Evolutionary conservation across 2,329 filamentous ascomycete genomes (phyloP).

Genomic region (Aciculosporium take): DNA sequence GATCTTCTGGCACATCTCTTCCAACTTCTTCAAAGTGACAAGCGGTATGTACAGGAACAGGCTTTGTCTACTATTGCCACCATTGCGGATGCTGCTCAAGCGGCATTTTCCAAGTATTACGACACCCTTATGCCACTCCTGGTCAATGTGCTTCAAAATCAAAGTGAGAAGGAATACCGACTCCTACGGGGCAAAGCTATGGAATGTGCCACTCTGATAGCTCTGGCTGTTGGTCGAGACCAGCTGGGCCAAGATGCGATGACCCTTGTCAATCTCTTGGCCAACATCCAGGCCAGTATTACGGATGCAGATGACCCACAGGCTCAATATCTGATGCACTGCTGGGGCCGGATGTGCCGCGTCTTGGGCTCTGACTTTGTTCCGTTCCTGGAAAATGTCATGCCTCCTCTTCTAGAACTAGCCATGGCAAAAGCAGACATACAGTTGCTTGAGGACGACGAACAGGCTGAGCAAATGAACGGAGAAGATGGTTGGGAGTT

Average conservation of each 20-base stretch:
- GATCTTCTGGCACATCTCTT: slow-evolving; percentile 74
- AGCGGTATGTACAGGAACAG: slow-evolving; percentile 95
- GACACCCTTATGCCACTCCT: slow-evolving; percentile 89
- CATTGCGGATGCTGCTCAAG: slow-evolving; percentile 94
- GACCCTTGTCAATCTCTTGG: slow-evolving; percentile 74
- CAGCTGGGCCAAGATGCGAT: slow-evolving; percentile 79
- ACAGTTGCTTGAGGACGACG: slow-evolving; percentile 86
- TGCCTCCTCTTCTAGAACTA: slow-evolving; percentile 82
- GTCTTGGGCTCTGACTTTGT: slow-evolving; percentile 84
- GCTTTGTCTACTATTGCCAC: slow-evolving; percentile 95
- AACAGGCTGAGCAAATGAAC: slow-evolving; percentile 82
- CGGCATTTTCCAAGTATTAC: slow-evolving; percentile 90
- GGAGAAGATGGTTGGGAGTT: slow-evolving; percentile 97
- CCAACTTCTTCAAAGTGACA: slow-evolving; percentile 75
- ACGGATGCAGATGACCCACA: slow-evolving; percentile 89
- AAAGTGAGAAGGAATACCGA: slow-evolving; percentile 87
- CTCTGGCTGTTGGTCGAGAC: slow-evolving; percentile 85
- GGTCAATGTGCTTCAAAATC: slow-evolving; percentile 74
- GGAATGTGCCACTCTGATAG: slow-evolving; percentile 96
- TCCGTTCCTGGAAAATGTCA: slow-evolving; percentile 81
- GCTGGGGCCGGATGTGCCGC: slow-evolving; percentile 97
- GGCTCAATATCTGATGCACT: slow-evolving; percentile 93
- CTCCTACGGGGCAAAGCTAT: slow-evolving; percentile 91
- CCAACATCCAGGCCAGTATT: slow-evolving; percentile 73
- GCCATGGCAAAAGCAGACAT: slow-evolving; percentile 95